Percentiles rank a stretch among this genome's conserved stretches.
Evolutionary conservation across 805 yeast genomes (phyloP).

Genomic region (Candida arabinofermentans): DNA sequence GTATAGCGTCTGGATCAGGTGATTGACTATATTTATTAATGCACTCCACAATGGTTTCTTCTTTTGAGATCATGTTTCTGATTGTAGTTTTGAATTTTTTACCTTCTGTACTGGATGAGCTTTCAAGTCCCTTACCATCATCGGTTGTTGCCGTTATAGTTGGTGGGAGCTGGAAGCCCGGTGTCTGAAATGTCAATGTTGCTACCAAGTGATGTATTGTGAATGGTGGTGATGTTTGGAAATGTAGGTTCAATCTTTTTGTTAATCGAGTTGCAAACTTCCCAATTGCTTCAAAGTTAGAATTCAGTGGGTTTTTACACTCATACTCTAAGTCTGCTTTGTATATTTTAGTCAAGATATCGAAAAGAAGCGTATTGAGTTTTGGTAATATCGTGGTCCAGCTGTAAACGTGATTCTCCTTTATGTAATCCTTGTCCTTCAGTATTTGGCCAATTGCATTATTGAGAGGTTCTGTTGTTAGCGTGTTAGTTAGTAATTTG

Average conservation of each 20-base stretch:
- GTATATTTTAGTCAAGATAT: slow-evolving; percentile 10
- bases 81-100: slow-evolving; percentile 13
- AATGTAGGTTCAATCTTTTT: slow-evolving; percentile 9
- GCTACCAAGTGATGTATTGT: slow-evolving; percentile 21
- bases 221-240: slow-evolving; percentile 27
- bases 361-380: slow-evolving; percentile 6
- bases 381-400: slow-evolving; percentile 15
- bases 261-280: slow-evolving; percentile 11
- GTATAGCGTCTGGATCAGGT: background rate
- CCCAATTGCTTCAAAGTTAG: slow-evolving; percentile 11
- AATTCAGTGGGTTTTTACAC: slow-evolving; percentile 10
- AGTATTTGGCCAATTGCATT: slow-evolving; percentile 10
- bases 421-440: slow-evolving; percentile 15
- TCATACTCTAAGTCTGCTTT: slow-evolving; percentile 15
- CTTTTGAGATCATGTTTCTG: slow-evolving; percentile 14
- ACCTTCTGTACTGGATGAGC: background rate
- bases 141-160: background rate
- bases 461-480: slow-evolving; percentile 6
- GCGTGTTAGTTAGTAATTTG: background rate
- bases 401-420: slow-evolving; percentile 9
- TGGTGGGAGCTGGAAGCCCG: slow-evolving; percentile 13
- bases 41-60: slow-evolving; percentile 12
- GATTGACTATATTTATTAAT: slow-evolving; percentile 14
- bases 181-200: slow-evolving; percentile 13
- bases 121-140: background rate